Evolutionary conservation across 2,329 filamentous ascomycete genomes (phyloP).

Genomic region (Coniella vitis): DNA sequence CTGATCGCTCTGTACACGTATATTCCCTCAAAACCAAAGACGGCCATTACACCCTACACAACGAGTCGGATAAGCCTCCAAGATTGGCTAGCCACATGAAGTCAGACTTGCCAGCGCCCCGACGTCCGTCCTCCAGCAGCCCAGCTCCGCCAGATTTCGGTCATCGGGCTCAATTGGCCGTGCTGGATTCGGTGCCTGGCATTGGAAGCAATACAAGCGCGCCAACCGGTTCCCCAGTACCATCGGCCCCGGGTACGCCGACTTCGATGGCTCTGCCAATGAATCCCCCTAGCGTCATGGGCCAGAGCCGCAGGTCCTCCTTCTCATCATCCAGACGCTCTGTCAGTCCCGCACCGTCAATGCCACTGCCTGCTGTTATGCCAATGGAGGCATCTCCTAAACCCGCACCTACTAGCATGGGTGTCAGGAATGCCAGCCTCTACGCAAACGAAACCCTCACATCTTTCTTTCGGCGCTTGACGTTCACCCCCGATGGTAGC

Average conservation of each 20-base stretch:
- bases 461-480: conserved; percentile 89
- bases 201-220: conserved; percentile 23
- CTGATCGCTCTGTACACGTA: conserved; percentile 94
- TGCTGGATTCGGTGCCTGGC: conserved; percentile 41
- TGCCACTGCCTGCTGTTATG: conserved; percentile 93
- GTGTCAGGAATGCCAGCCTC: conserved; percentile 74
- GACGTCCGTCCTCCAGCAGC: conserved; percentile 84
- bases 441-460: conserved; percentile 97
- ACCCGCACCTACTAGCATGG: conserved; percentile 51
- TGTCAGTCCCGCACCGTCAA: conserved; percentile 84
- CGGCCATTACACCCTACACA: conserved; percentile 75
- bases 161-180: conserved; percentile 57
- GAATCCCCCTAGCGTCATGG: conserved; percentile 86
- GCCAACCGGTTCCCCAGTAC: conserved; percentile 71
- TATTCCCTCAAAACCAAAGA: conserved; percentile 96
- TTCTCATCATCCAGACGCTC: conserved; percentile 82
- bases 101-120: conserved; percentile 78
- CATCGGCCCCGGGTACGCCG: conserved; percentile 89
- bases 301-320: conserved; percentile 89
- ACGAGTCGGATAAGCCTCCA: conserved; percentile 58
- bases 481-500: conserved; percentile 93
- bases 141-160: conserved; percentile 81
- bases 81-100: conserved; percentile 72
- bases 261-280: conserved; percentile 85
- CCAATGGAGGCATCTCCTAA: conserved; percentile 86